Evolutionary conservation across 2,329 filamentous ascomycete genomes (phyloP), one percentile per base, ranked within the genome.

Genomic region (Aspergillus fructus): DNA sequence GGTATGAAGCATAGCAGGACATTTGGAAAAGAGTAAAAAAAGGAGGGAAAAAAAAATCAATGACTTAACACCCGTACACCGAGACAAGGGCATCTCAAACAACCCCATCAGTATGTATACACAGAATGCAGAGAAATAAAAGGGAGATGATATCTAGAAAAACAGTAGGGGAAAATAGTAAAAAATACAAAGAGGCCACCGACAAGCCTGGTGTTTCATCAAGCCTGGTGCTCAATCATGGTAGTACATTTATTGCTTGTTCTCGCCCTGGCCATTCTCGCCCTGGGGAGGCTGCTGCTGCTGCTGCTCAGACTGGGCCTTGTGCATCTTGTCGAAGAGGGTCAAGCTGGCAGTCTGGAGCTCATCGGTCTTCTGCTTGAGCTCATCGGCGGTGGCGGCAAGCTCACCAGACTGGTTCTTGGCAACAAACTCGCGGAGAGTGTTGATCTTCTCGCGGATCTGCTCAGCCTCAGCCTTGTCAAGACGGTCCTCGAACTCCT

Each of bases 281-380:
- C 64, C 83, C 76, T 78, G 79, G 72, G 63, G 79, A 72, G 63
- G 55, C 73, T 78, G 68, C 71, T 84, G 78, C 71, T 81, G 76
- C 71, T 81, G 76, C 68, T 82, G 82, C 81, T 93, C 89, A 67
- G 80, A 77, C 69, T 91, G 89, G 67, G 93, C 91, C 85, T 96
- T 96, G 90, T 99, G 93, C 91, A 99, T 96, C 89, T 97, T 97
- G 83, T 97, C 94, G 78, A 99, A 97, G 72, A 97, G 88, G 81
- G 90, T 96, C 80, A 99, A 83, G 79, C 89, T 93, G 67, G 93
- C 91, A 76, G 89, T 90, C 83, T 97, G 94, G 74, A 99, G 90
- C 80, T 97, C 93, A 67, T 97, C 94, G 71, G 91, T 96, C 91
- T 97, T 97, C 82, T 91, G 87, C 90, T 97, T 97, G 79, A 99